Evolutionary conservation across 2,329 filamentous ascomycete species (phyloP).

Genomic region (Neonectria sp.): DNA sequence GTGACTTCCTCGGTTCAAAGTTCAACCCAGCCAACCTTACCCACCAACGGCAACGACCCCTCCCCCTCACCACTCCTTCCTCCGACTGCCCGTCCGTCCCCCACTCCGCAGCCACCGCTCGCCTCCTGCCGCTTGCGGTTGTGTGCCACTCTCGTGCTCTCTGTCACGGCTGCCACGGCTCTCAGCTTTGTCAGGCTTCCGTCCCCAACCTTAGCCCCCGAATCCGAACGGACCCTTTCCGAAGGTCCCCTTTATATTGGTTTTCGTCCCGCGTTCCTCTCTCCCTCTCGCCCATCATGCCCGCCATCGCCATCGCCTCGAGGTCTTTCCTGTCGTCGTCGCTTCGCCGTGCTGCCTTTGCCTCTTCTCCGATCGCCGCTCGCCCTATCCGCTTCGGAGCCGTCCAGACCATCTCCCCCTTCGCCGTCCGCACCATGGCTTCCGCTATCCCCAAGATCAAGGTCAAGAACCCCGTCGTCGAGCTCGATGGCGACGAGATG

Average conservation of each 20-base stretch:
- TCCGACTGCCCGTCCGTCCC: slow-evolving; percentile 34
- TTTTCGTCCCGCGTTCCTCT: slow-evolving; percentile 43
- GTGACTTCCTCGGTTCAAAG: slow-evolving; percentile 47
- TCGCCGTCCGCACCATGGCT: slow-evolving; percentile 75
- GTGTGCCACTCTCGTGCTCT: slow-evolving; percentile 38
- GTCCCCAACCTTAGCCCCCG: slow-evolving; percentile 20
- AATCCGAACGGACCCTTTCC: slow-evolving; percentile 34
- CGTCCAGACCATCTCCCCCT: slow-evolving; percentile 67
- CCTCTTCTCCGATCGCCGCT: slow-evolving; percentile 42
- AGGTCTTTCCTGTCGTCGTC: slow-evolving; percentile 51
- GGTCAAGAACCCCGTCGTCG: slow-evolving; percentile 99
- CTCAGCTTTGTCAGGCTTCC: slow-evolving; percentile 27
- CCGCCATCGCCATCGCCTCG: slow-evolving; percentile 49
- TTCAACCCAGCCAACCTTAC: slow-evolving; percentile 16
- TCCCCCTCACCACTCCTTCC: slow-evolving; percentile 25
- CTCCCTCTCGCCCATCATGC: slow-evolving; percentile 47
- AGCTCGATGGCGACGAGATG: slow-evolving; percentile 97
- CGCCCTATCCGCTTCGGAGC: slow-evolving; percentile 57
- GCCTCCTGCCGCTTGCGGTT: slow-evolving; percentile 16
- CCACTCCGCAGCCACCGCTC: slow-evolving; percentile 14
- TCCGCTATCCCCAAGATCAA: slow-evolving; percentile 85
- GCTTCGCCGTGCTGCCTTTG: slow-evolving; percentile 48
- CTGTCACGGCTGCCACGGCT: slow-evolving; percentile 36
- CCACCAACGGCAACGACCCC: slow-evolving; percentile 11
- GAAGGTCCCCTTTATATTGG: slow-evolving; percentile 43